phyloP scores from a whole-genome alignment of 2,329 filamentous ascomycete genomes.

The Raffaelea deltoideospora region DNA sequence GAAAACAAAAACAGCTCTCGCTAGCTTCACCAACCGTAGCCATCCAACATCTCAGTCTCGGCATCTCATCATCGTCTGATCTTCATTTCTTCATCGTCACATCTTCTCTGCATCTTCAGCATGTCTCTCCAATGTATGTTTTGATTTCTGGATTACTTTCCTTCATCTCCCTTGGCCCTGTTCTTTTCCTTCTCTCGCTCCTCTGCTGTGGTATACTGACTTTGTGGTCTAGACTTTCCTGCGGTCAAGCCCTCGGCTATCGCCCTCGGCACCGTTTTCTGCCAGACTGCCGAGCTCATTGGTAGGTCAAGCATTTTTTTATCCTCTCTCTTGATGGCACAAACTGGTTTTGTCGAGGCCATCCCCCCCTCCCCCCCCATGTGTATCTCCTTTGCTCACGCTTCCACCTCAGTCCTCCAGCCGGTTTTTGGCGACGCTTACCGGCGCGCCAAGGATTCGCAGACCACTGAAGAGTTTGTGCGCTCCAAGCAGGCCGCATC shows the following conservation, averaged over 20 bases:
- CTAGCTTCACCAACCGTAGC: background rate
- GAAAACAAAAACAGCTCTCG: background rate
- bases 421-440: constrained; percentile 92
- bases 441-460: constrained; percentile 77
- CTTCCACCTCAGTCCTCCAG: constrained; percentile 42
- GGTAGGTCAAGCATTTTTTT: constrained; percentile 17
- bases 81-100: constrained; percentile 2
- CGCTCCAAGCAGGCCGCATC: constrained; percentile 83
- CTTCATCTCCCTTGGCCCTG: background rate
- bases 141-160: background rate
- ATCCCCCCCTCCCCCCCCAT: too few species aligned
- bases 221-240: constrained; percentile 43
- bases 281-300: constrained; percentile 78
- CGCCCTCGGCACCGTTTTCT: constrained; percentile 90
- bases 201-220: too few species aligned
- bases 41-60: background rate
- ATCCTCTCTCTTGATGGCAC: background rate
- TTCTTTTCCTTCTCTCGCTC: background rate
- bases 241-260: constrained; percentile 96
- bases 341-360: too few species aligned
- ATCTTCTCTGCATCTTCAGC: constrained; percentile 12
- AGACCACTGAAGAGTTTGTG: constrained; percentile 94
- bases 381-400: background rate
- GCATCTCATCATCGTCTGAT: background rate
- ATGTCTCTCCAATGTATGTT: constrained; percentile 48